A percentile compares a stretch with the other conserved stretches of the same genome.
These are phyloP conservation scores for Xylariaceae sp. DNA, from an alignment of 2,329 filamentous ascomycete species.

Conservation along the genomic window DNA sequence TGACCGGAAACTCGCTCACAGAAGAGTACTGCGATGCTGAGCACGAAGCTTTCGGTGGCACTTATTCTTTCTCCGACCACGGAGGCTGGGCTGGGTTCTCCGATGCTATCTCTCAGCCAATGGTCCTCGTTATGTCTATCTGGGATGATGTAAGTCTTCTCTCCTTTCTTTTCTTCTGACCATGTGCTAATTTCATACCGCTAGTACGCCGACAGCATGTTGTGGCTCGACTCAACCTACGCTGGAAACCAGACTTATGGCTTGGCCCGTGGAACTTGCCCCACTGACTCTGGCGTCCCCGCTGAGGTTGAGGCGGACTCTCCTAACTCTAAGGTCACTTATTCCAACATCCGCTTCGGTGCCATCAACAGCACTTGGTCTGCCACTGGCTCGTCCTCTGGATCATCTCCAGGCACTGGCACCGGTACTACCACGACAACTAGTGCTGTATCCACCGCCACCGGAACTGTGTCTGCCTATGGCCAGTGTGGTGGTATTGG, in stretches of 20 bases:
- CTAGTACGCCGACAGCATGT: conserved; percentile 24
- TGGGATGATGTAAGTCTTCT: conserved; percentile 47
- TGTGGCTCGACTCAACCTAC: conserved; percentile 59
- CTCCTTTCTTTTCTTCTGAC: background rate
- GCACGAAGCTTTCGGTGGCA: conserved; percentile 51
- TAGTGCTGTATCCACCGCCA: background rate
- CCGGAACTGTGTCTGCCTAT: background rate
- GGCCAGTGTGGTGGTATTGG: background rate
- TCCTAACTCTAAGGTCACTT: conserved; percentile 39
- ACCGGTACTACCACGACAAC: background rate
- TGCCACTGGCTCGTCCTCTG: background rate
- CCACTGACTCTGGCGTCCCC: conserved; percentile 42
- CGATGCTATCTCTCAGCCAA: conserved; percentile 47
- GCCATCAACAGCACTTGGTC: conserved; percentile 41
- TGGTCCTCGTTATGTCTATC: conserved; percentile 58
- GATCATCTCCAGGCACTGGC: background rate
- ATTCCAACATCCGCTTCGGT: conserved; percentile 48
- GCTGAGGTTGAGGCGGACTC: conserved; percentile 36
- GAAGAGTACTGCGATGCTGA: conserved; percentile 51
- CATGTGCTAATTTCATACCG: background rate
- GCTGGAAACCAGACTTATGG: conserved; percentile 40
- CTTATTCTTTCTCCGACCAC: conserved; percentile 44
- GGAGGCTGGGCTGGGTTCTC: conserved; percentile 53
- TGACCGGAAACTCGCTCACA: conserved; percentile 40
- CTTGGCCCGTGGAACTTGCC: conserved; percentile 45